Evolutionary conservation across 495 filamentous ascomycete species (phyloP).

Genomic region (Antarctomyces pellizariae): DNA sequence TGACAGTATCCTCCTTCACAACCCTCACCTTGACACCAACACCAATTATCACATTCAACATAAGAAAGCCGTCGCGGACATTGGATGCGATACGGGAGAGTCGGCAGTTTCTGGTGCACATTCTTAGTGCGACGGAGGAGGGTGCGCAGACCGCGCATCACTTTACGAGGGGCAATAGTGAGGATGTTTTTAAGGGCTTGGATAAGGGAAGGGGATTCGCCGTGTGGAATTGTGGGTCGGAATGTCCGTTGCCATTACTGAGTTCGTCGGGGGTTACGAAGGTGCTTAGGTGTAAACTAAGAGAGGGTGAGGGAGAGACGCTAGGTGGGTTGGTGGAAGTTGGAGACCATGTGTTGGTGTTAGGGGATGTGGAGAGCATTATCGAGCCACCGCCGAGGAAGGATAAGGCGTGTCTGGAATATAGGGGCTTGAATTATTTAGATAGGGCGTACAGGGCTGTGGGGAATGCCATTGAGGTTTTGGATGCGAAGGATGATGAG

Average conservation of each 20-base stretch:
- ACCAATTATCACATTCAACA: slow-evolving; percentile 60
- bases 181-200: slow-evolving; percentile 1
- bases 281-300: slow-evolving; percentile 20
- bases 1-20: slow-evolving; percentile 70
- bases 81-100: slow-evolving; percentile 29
- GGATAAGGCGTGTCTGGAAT: slow-evolving; percentile 2
- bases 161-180: slow-evolving; percentile 17
- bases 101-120: slow-evolving; percentile 23
- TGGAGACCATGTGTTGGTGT: slow-evolving; percentile 28
- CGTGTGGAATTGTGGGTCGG: slow-evolving; percentile 9
- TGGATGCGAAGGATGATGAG: too few species aligned
- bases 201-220: slow-evolving; percentile 3
- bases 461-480: slow-evolving; percentile 9
- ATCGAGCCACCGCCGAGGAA: slow-evolving; percentile 8
- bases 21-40: slow-evolving; percentile 41
- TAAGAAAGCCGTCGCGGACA: slow-evolving; percentile 49
- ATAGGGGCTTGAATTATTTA: slow-evolving; percentile 17
- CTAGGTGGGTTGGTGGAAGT: slow-evolving; percentile 18
- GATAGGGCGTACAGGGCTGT: slow-evolving; percentile 20
- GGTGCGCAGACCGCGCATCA: slow-evolving; percentile 22
- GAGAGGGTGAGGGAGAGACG: slow-evolving; percentile 9
- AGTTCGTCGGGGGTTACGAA: slow-evolving; percentile 17
- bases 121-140: slow-evolving; percentile 17
- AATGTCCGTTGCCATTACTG: slow-evolving; percentile 8
- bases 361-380: slow-evolving; percentile 26